phyloP scores from a whole-genome alignment of 192 early-diverging fungal species.

The Coemansia javaensis region DNA sequence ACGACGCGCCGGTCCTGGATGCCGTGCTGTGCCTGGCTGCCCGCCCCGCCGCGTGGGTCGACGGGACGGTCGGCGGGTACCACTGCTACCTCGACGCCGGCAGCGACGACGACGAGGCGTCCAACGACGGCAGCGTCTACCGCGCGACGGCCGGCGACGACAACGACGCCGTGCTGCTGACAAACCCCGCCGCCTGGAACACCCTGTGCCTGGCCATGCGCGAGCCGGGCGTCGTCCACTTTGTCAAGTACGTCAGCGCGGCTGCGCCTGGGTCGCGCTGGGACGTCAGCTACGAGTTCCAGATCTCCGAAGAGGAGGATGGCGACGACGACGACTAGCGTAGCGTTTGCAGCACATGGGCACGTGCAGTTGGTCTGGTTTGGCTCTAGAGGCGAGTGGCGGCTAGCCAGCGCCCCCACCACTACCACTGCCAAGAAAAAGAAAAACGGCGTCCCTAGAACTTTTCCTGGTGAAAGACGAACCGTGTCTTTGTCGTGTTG shows the following conservation, averaged over 20 bases:
- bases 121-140: conserved; percentile 60
- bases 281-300: conserved; percentile 61
- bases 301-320: neutral
- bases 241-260: conserved; percentile 80
- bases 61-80: conserved; percentile 68
- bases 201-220: conserved; percentile 63
- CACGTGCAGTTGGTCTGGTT: too few species aligned
- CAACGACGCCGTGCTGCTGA: conserved; percentile 65
- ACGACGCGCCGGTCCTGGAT: conserved; percentile 55
- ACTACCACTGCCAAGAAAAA: neutral
- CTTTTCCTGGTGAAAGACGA: conserved; percentile 66
- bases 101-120: conserved; percentile 63
- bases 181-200: conserved; percentile 62
- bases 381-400: too few species aligned
- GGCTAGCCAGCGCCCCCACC: neutral
- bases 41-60: conserved; percentile 50
- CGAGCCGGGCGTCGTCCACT: conserved; percentile 71
- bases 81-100: conserved; percentile 70
- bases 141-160: conserved; percentile 54
- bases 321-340: too few species aligned
- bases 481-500: conserved; percentile 47
- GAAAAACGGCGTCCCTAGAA: conserved; percentile 43
- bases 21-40: conserved; percentile 59
- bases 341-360: too few species aligned
- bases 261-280: conserved; percentile 66